Evolutionary conservation across 2,329 filamentous ascomycete genomes (phyloP).

Genomic region (Alternaria sp.): DNA sequence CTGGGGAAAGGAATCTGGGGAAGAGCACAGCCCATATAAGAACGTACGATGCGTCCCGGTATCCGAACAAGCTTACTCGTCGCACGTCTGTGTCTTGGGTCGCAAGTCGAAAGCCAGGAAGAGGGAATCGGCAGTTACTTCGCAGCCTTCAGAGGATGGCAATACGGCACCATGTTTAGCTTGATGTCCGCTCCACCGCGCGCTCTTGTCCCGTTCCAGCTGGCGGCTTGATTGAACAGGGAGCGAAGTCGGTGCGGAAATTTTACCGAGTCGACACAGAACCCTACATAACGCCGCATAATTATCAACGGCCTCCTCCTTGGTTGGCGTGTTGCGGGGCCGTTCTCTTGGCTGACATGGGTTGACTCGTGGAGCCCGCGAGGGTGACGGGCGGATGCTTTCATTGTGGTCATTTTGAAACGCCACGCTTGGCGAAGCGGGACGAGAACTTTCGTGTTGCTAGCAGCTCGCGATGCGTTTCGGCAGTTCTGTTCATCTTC

Average conservation of each 20-base stretch:
- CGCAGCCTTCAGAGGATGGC: conserved; percentile 15
- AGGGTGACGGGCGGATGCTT: conserved; percentile 24
- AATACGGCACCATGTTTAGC: conserved; percentile 23
- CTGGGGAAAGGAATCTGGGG: conserved; percentile 39
- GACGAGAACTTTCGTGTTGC: conserved; percentile 6
- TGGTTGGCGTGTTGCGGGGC: conserved; percentile 36
- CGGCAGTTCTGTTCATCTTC: conserved; percentile 17
- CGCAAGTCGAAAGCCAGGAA: conserved; percentile 20
- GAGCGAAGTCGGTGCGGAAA: conserved; percentile 15
- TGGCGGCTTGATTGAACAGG: conserved; percentile 26
- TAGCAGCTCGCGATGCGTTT: conserved; percentile 4
- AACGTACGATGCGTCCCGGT: conserved; percentile 20
- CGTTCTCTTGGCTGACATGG: conserved; percentile 39
- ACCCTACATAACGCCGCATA: conserved; percentile 17
- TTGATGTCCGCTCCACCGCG: conserved; percentile 19
- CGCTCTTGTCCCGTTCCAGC: conserved; percentile 19
- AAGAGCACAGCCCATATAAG: conserved; percentile 39
- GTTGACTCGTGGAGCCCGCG: conserved; percentile 21
- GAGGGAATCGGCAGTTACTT: conserved; percentile 38
- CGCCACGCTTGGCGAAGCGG: conserved; percentile 29
- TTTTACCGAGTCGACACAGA: conserved; percentile 37
- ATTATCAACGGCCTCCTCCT: conserved; percentile 21
- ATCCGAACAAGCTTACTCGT: conserved; percentile 5
- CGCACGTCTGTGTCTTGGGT: conserved; percentile 9
- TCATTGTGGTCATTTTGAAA: conserved; percentile 19